A percentile compares a stretch with the other conserved stretches of the same genome.
These are phyloP conservation scores for Thelonectria rubi DNA, from an alignment of 2,329 filamentous ascomycete genomes.

Conservation along the genomic window DNA sequence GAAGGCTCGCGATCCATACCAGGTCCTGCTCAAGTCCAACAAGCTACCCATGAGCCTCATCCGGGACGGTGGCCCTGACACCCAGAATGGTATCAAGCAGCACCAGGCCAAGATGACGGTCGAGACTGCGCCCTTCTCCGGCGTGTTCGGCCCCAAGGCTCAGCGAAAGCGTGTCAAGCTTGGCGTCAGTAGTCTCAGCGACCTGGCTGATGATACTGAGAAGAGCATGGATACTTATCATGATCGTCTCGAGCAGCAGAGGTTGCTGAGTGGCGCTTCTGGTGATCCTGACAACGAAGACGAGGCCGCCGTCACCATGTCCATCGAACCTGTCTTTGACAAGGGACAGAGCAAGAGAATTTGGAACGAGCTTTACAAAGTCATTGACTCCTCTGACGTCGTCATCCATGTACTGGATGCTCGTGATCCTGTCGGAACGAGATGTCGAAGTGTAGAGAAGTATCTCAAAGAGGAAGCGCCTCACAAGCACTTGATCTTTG, in stretches of 20 bases:
- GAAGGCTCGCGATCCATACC: constrained; percentile 88
- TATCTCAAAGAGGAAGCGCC: constrained; percentile 93
- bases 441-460: constrained; percentile 82
- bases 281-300: constrained; percentile 63
- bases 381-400: constrained; percentile 95
- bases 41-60: constrained; percentile 97
- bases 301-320: constrained; percentile 60
- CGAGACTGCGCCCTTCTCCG: constrained; percentile 83
- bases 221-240: constrained; percentile 84
- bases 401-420: constrained; percentile 95
- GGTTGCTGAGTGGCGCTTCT: constrained; percentile 76
- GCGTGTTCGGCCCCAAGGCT: constrained; percentile 92
- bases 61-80: constrained; percentile 72
- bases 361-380: constrained; percentile 96
- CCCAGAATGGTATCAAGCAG: constrained; percentile 84
- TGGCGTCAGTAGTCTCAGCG: constrained; percentile 80
- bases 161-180: constrained; percentile 94
- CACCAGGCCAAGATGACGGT: constrained; percentile 95
- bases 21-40: constrained; percentile 94
- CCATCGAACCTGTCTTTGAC: constrained; percentile 87
- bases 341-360: constrained; percentile 97
- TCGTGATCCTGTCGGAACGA: constrained; percentile 86
- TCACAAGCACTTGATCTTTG: constrained; percentile 83
- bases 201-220: constrained; percentile 81
- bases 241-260: constrained; percentile 81